These are phyloP conservation scores for Orbilia brochopaga DNA, from an alignment of 2,329 filamentous ascomycete genomes.

Conservation along the genomic window DNA sequence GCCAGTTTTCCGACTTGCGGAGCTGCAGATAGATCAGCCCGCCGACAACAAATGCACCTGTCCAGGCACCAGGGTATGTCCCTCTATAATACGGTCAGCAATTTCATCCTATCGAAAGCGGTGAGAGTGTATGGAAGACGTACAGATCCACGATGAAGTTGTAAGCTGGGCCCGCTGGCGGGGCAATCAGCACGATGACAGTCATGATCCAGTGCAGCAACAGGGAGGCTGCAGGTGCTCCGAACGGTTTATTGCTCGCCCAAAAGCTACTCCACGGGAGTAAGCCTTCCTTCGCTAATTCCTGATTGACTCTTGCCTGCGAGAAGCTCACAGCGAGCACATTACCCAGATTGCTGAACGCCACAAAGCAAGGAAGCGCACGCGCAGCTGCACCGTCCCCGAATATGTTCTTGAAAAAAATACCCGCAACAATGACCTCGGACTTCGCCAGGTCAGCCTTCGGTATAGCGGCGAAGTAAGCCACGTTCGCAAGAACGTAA, in stretches of 20 bases:
- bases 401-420: slow-evolving; percentile 69
- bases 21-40: slow-evolving; percentile 64
- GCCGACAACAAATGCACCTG: slow-evolving; percentile 63
- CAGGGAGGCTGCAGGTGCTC: slow-evolving; percentile 67
- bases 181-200: slow-evolving; percentile 69
- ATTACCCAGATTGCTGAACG: slow-evolving; percentile 68
- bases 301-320: slow-evolving; percentile 61
- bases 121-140: slow-evolving; percentile 6
- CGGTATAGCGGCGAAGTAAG: slow-evolving; percentile 69
- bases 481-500: slow-evolving; percentile 70
- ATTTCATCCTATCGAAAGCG: neutral
- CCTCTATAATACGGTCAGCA: slow-evolving; percentile 16
- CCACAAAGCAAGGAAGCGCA: slow-evolving; percentile 65
- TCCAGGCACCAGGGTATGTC: slow-evolving; percentile 65
- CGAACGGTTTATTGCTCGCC: slow-evolving; percentile 72
- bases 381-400: slow-evolving; percentile 64
- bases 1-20: slow-evolving; percentile 63
- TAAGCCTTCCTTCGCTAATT: slow-evolving; percentile 73
- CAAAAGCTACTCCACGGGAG: slow-evolving; percentile 71
- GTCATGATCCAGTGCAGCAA: slow-evolving; percentile 72
- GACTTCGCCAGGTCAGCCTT: slow-evolving; percentile 66
- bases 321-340: slow-evolving; percentile 68
- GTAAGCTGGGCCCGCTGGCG: slow-evolving; percentile 71
- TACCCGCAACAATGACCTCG: slow-evolving; percentile 67
- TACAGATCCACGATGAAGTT: slow-evolving; percentile 69